Evolutionary conservation across 345 rosid species (phyloP).

Genomic region (Eucalyptus cloeziana): DNA sequence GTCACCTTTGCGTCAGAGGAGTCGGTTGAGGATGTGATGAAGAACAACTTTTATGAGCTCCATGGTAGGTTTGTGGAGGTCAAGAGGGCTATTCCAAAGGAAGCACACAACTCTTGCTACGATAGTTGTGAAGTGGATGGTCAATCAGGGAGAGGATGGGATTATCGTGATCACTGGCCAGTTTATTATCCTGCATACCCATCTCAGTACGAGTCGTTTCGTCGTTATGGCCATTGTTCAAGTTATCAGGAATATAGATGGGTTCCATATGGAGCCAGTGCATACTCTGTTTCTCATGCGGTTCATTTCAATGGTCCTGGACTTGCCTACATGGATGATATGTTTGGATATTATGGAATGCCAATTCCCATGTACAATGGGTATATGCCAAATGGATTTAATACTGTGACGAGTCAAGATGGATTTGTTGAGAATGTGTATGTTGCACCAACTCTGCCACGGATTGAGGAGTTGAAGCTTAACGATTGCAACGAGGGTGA

Average conservation of each 20-base stretch:
- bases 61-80: slow-evolving; percentile 63
- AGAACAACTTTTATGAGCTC: slow-evolving; percentile 48
- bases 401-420: not conserved
- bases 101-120: not conserved
- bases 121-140: not conserved
- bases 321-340: not conserved
- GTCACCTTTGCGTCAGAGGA: slow-evolving; percentile 66
- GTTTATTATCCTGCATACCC: not conserved
- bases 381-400: not conserved
- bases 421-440: not conserved
- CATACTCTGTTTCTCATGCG: not conserved
- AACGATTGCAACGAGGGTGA: not conserved
- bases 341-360: not conserved
- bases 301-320: not conserved
- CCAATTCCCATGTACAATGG: not conserved
- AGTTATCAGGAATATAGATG: not conserved
- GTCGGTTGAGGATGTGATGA: slow-evolving; percentile 55
- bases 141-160: not conserved
- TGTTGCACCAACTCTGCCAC: not conserved
- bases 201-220: not conserved
- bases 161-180: not conserved
- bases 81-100: slow-evolving; percentile 82
- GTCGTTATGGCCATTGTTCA: not conserved
- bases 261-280: not conserved
- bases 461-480: not conserved